Evolutionary conservation across 1,284 basidiomycete species (phyloP).

Genomic region (Pisolithus thermaeus): DNA sequence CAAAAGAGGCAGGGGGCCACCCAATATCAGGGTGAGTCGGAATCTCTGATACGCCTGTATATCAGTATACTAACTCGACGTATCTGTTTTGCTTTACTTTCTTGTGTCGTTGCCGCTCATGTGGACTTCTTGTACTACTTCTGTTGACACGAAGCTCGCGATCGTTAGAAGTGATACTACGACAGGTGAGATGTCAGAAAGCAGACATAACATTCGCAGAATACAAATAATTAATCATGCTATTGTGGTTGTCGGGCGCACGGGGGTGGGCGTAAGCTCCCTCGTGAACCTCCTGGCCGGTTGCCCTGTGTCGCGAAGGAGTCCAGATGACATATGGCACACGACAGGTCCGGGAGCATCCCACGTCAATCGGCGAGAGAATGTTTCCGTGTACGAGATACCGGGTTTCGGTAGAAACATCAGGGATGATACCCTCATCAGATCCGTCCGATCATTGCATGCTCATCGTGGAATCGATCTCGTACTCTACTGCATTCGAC

Average conservation of each 20-base stretch:
- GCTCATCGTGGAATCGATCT: neutral
- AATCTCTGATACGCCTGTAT: too few species aligned
- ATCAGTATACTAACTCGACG: too few species aligned
- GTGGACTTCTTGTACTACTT: too few species aligned
- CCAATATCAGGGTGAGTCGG: too few species aligned
- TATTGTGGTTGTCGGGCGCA: conserved; percentile 22
- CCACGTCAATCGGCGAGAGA: neutral
- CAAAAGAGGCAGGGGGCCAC: too few species aligned
- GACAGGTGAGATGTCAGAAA: too few species aligned
- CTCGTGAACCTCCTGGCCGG: conserved; percentile 21
- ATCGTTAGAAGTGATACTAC: too few species aligned
- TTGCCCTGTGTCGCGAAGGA: conserved; percentile 12
- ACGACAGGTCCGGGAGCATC: neutral
- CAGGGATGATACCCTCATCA: neutral
- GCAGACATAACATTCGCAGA: neutral
- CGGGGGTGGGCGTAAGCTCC: conserved; percentile 23
- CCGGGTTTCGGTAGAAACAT: neutral
- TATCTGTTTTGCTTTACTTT: too few species aligned
- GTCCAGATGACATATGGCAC: conserved; percentile 10
- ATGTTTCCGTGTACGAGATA: neutral
- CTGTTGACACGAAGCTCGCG: too few species aligned
- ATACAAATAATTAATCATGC: conserved; percentile 9
- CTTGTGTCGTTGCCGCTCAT: too few species aligned
- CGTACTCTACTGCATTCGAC: neutral
- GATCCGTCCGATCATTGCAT: neutral